Base-by-base conservation (phyloP, 148 eudicot genomes). In the Rhododendron kiyosumense region DNA sequence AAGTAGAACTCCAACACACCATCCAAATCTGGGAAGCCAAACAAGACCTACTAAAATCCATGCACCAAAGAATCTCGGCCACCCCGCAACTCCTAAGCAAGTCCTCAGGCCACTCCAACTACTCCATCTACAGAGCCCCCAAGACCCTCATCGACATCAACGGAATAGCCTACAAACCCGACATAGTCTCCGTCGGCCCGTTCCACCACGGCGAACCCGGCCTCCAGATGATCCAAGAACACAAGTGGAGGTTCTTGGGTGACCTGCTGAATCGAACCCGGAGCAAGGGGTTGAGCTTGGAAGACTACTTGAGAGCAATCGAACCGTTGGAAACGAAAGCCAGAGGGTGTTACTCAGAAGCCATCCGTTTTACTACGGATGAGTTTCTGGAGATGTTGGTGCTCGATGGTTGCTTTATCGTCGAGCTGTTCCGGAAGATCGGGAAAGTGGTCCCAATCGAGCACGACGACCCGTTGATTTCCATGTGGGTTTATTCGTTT, bases 111-210 rank as follows among this genome's bases (percentile, higher is more conserved):
- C 84, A 90, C 43, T 74, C 84, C 81, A 87, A 92, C 9, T 96
- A 98, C 88, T 95, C 91, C 78, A 96, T 94, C 76, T 96, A 91
- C 91, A 87, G 87, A 80, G 97, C 91, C 78, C 99, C 99, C 6
- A 85, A 91, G 38, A 93, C 89, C 88, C 89, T 94, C 43, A 84
- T 86, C 13, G 90, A 92, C 38, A 78, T 89, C 36, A 94, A 96
- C 82, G 92, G 90, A 22, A 57, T 51, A 32, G 87, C 92, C 46
- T 94, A 95, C 87, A 87, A 90, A 34, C 99, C 99, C 0, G 89
- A 89, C 76, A 91, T 95, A 13, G 90, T 95, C 86, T 94, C 98
- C 1, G 87, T 95, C 41, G 98, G 98, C 6, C 98, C 98, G 0
- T 91, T 87, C 88, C 97, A 95, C 88, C 95, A 90, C 79, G 91